These are phyloP conservation scores for Cucumis hystrix DNA, from an alignment of 306 rosid genomes.

Conservation along the genomic window DNA sequence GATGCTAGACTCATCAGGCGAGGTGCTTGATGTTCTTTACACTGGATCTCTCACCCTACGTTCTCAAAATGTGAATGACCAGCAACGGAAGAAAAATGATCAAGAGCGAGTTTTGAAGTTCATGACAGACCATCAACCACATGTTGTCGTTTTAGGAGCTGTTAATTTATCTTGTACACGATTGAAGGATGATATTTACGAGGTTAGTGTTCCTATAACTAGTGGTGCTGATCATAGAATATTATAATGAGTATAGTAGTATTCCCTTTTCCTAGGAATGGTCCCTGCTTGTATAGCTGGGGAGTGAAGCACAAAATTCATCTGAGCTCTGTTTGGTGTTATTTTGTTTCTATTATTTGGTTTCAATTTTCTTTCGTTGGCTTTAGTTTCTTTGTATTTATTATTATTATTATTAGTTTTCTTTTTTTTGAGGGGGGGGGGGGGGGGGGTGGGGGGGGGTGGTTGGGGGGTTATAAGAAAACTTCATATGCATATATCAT, in stretches of 20 bases:
- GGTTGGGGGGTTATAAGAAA: neutral
- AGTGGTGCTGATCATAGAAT: neutral
- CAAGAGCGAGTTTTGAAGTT: slow-evolving; percentile 91
- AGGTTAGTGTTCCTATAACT: slow-evolving; percentile 32
- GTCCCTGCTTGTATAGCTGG: neutral
- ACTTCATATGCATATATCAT: neutral
- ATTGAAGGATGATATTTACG: slow-evolving; percentile 87
- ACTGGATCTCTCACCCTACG: slow-evolving; percentile 77
- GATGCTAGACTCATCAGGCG: slow-evolving; percentile 93
- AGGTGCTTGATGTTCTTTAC: slow-evolving; percentile 84
- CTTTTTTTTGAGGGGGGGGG: too few relatives aligned
- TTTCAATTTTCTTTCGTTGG: too few relatives aligned
- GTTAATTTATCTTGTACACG: slow-evolving; percentile 83
- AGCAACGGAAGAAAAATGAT: slow-evolving; percentile 83
- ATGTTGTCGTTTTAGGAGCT: slow-evolving; percentile 93
- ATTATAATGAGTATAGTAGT: neutral
- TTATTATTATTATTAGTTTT: too few relatives aligned
- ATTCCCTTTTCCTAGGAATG: neutral
- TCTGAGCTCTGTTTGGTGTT: neutral
- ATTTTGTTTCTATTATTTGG: too few relatives aligned
- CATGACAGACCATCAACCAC: slow-evolving; percentile 99
- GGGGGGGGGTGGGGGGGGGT: neutral
- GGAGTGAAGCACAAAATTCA: neutral
- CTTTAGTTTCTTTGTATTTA: too few relatives aligned
- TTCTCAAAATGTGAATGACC: slow-evolving; percentile 69